Percentiles rank a stretch among this genome's conserved stretches.
These are phyloP conservation scores for Aspergillus biplanus DNA, from an alignment of 495 filamentous ascomycete genomes.

Conservation along the genomic window DNA sequence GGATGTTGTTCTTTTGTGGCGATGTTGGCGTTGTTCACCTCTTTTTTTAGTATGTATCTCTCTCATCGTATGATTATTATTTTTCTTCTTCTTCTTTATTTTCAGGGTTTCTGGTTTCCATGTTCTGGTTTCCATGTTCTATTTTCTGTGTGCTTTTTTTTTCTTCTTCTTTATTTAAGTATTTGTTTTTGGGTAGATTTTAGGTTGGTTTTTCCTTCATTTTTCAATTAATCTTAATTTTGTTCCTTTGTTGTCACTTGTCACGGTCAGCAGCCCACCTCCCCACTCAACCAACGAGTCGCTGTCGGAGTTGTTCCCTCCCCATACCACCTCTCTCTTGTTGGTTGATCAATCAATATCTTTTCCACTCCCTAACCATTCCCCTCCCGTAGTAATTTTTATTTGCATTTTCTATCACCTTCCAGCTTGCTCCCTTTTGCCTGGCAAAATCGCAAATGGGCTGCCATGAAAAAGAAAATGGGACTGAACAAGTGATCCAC, in stretches of 20 bases:
- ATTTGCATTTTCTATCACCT: neutral
- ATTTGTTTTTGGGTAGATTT: constrained; percentile 1
- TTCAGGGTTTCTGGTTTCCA: constrained; percentile 4
- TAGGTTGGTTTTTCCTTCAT: neutral
- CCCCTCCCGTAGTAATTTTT: neutral
- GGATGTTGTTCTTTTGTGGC: neutral
- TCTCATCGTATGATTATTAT: neutral
- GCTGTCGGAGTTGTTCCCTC: neutral
- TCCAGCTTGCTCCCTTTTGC: neutral
- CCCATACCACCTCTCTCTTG: neutral
- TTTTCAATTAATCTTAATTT: neutral
- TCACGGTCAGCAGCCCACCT: neutral
- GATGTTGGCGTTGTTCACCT: constrained; percentile 4
- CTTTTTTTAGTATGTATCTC: constrained; percentile 4
- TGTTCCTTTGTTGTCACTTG: too few species aligned
- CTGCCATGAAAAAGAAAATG: constrained; percentile 19
- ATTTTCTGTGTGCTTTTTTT: constrained; percentile 1
- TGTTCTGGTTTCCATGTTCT: neutral
- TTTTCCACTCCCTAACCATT: too few species aligned
- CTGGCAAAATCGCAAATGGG: neutral
- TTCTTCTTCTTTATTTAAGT: constrained; percentile 11
- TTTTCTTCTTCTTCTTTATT: constrained; percentile 10
- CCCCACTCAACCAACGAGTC: too few species aligned
- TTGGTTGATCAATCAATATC: neutral
- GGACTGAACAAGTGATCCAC: constrained; percentile 19